Base-by-base conservation (phyloP, 1,284 basidiomycete genomes). In the Irpex sp. region DNA sequence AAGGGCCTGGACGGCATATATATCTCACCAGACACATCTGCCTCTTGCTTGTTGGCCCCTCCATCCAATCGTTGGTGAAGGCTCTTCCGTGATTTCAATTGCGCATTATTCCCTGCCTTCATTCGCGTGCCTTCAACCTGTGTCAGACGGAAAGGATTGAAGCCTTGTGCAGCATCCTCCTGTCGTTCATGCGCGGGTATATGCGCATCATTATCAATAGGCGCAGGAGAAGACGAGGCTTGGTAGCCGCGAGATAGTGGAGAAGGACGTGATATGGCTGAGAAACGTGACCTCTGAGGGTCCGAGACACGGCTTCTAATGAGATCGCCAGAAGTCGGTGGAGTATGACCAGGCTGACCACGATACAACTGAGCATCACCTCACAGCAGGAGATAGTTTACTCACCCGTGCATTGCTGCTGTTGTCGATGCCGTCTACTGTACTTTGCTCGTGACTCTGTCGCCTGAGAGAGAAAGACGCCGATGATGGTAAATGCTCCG, bases 1-100 rank as follows among this genome's bases (percentile, higher is more conserved):
- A 24, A 18, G n/a, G n/a, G n/a, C n/a, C n/a, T n/a, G 18, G 24
- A 27, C 1, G 5, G 24, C 10, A 20, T 22, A 22, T 11, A 18
- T 6, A 60, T 60, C 58, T 60, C 58, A 60, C 58, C 58, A 2
- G 58, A 22, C 18, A 10, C n/a, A 7, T 15, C 18, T 15, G 42
- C 24, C 11, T 71, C 56, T 56, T 22, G 62, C 10, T 32, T n/a
- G 32, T 18, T 60, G 68, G 58, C 67, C 74, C 73, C 72, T 9
- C 63, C 62, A 13, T 74, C 74, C 9, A 78, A 65, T 7, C 76
- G 75, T 65, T 80, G 78, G 20, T 75, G 74, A 3, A 78, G 65
- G 63, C 76, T 80, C 66, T 74, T 74, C 32, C 71, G 67, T 20
- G 69, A 63, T 54, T 54, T 70, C 6, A 72, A 66, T 42, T 32